Evolutionary conservation across 2,329 filamentous ascomycete species (phyloP), one percentile per base, ranked within the genome.

Genomic region (Fusarium denticulatum): DNA sequence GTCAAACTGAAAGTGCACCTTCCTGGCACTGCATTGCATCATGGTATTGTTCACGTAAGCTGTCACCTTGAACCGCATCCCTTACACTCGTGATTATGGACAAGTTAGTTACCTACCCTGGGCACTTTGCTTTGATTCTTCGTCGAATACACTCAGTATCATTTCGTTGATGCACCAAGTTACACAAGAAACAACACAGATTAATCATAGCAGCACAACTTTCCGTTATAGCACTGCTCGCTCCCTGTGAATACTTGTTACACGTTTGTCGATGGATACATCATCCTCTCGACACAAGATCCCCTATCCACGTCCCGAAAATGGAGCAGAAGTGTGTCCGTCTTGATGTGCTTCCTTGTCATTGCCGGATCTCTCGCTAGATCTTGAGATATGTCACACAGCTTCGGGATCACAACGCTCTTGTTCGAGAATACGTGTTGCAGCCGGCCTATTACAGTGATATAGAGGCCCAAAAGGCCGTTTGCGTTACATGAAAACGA

Each of bases 291-390:
- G 45, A 46, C 53, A 42, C 26, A 20, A 42, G 16, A 37, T 55
- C 30, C 32, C 40, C 26, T 55, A 45, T 67, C 45, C 32, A 62
- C 34, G 39, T 52, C 53, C 49, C 24, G 26, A 47, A 26, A 30
- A 50, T 64, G 58, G 49, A 60, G 52, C 56, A 58, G 49, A 32
- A 28, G 40, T 42, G 32, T 34, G 57, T 36, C 36, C 36, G 36
- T 37, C 32, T 45, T 28, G 28, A 45, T 34, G 32, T 49, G 52
- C 40, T 22, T 58, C 47, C 55, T 34, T 61, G 32, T 52, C 43
- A 57, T 42, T 49, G 47, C 72, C 56, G 58, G 57, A 71, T 73
- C 67, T 74, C 64, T 76, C 75, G 73, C 65, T 67, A 75, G 69
- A 66, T 40, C 57, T 62, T 67, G 53, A 30, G 62, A 43, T 26